Conservation (phyloP, 1,284 basidiomycete species). For the Leccinum variabile region DNA sequence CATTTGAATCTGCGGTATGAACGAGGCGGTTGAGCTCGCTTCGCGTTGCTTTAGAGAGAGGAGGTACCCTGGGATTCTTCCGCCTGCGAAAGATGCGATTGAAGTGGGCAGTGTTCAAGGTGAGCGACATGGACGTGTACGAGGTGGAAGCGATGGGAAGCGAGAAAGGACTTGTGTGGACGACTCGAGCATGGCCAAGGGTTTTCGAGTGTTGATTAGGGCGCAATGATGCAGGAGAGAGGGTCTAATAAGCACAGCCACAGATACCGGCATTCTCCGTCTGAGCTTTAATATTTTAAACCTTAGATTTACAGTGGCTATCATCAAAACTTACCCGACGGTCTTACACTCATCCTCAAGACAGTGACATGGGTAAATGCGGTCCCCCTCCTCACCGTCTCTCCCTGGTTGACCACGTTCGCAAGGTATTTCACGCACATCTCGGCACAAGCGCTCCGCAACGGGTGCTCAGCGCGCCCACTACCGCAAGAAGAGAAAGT, state of each 20-base stretch:
- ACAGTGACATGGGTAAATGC: slow-evolving; percentile 56
- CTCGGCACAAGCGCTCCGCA: slow-evolving; percentile 92
- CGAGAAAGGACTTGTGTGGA: slow-evolving; percentile 16
- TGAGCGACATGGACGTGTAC: slow-evolving; percentile 23
- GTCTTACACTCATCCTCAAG: slow-evolving; percentile 35
- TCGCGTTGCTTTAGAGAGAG: slow-evolving; percentile 84
- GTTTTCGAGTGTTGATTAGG: slow-evolving; percentile 14
- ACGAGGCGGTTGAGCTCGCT: slow-evolving; percentile 95
- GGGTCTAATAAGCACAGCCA: slow-evolving; percentile 13
- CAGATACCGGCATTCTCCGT: slow-evolving; percentile 26
- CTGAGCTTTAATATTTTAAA: slow-evolving; percentile 29
- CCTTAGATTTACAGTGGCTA: slow-evolving; percentile 35
- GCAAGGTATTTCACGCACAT: slow-evolving; percentile 90
- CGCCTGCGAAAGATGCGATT: slow-evolving; percentile 24
- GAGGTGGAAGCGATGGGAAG: slow-evolving; percentile 31
- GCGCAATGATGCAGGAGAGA: background rate
- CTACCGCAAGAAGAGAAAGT: slow-evolving; percentile 99
- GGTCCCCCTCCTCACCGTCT: slow-evolving; percentile 16
- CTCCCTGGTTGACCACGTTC: slow-evolving; percentile 11
- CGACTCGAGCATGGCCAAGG: slow-evolving; percentile 23
- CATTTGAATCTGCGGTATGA: slow-evolving; percentile 72
- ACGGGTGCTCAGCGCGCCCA: slow-evolving; percentile 92
- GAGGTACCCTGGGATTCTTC: slow-evolving; percentile 16
- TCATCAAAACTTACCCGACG: slow-evolving; percentile 29
- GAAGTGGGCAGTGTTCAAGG: slow-evolving; percentile 17